These are phyloP conservation scores for Backusella luteola DNA, from an alignment of 192 early-diverging fungal species.

Conservation along the genomic window DNA sequence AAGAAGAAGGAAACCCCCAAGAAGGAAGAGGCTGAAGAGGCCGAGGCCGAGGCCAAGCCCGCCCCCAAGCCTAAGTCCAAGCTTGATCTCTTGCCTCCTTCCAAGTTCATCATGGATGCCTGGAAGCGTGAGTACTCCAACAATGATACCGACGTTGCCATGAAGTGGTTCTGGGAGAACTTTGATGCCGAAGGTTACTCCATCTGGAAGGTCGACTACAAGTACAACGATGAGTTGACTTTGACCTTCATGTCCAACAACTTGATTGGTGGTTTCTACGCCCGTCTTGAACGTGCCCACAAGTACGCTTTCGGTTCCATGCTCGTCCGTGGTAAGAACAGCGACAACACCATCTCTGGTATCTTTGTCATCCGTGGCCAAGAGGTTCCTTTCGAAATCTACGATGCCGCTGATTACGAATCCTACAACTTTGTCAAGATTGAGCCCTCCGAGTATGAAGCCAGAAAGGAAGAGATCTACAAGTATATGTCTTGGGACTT, in stretches of 20 bases:
- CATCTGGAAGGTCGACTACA: slow-evolving; percentile 91
- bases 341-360: slow-evolving; percentile 88
- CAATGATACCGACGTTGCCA: slow-evolving; percentile 87
- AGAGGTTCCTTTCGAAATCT: slow-evolving; percentile 70
- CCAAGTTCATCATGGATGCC: slow-evolving; percentile 80
- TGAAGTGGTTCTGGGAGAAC: slow-evolving; percentile 95
- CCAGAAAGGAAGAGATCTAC: slow-evolving; percentile 49
- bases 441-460: slow-evolving; percentile 59
- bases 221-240: slow-evolving; percentile 94
- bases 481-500: slow-evolving; percentile 79
- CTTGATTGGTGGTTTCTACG: slow-evolving; percentile 91
- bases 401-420: slow-evolving; percentile 86
- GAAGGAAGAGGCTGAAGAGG: slow-evolving; percentile 56
- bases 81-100: slow-evolving; percentile 82
- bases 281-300: slow-evolving; percentile 86
- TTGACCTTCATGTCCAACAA: slow-evolving; percentile 90
- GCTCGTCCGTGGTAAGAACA: slow-evolving; percentile 78
- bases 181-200: slow-evolving; percentile 86
- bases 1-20: slow-evolving; percentile 37
- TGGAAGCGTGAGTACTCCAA: slow-evolving; percentile 99
- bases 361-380: slow-evolving; percentile 93
- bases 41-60: slow-evolving; percentile 56
- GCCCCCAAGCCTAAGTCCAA: slow-evolving; percentile 90
- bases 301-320: slow-evolving; percentile 95
- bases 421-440: slow-evolving; percentile 82